Evolutionary conservation across 2,329 filamentous ascomycete genomes (phyloP).

Genomic region (Calonectria montana): DNA sequence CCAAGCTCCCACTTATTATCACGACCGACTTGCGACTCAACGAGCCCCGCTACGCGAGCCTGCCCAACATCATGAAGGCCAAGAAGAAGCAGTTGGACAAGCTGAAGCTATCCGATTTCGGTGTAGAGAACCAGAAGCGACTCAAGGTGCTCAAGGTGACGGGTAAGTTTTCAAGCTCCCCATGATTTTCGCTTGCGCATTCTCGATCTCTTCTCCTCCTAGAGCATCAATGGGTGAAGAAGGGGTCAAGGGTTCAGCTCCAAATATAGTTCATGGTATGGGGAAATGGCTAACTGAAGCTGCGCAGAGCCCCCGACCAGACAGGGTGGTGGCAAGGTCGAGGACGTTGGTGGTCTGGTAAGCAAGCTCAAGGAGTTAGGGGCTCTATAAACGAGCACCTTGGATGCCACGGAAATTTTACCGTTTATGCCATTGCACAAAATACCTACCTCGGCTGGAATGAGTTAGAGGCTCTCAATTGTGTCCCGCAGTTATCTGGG

Average conservation of each 20-base stretch:
- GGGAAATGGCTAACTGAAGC: slow-evolving; percentile 14
- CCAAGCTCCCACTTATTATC: slow-evolving; percentile 90
- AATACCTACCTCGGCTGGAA: slow-evolving; percentile 11
- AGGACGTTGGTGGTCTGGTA: slow-evolving; percentile 96
- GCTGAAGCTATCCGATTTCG: slow-evolving; percentile 86
- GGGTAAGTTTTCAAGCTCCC: slow-evolving; percentile 63
- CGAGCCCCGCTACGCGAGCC: slow-evolving; percentile 91
- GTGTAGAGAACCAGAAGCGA: slow-evolving; percentile 77
- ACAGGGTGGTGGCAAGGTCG: slow-evolving; percentile 96
- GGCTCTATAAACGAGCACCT: slow-evolving; percentile 71
- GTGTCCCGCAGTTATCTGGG: not conserved
- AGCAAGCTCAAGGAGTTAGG: slow-evolving; percentile 95
- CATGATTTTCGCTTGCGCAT: not conserved
- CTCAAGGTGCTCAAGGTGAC: slow-evolving; percentile 92
- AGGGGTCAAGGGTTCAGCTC: too few relatives aligned
- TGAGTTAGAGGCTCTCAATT: slow-evolving; percentile 9
- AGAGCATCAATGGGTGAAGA: not conserved
- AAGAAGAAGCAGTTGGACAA: slow-evolving; percentile 99
- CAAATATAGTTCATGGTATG: not conserved
- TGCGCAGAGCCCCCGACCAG: slow-evolving; percentile 81
- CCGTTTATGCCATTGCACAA: slow-evolving; percentile 3
- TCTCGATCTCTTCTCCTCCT: not conserved
- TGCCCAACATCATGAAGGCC: slow-evolving; percentile 99
- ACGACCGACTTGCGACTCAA: slow-evolving; percentile 96
- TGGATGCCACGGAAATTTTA: not conserved